These are phyloP conservation scores for Plasmodium billcollinsi DNA, from an alignment of 169 alveolate genomes.

Conservation along the genomic window DNA sequence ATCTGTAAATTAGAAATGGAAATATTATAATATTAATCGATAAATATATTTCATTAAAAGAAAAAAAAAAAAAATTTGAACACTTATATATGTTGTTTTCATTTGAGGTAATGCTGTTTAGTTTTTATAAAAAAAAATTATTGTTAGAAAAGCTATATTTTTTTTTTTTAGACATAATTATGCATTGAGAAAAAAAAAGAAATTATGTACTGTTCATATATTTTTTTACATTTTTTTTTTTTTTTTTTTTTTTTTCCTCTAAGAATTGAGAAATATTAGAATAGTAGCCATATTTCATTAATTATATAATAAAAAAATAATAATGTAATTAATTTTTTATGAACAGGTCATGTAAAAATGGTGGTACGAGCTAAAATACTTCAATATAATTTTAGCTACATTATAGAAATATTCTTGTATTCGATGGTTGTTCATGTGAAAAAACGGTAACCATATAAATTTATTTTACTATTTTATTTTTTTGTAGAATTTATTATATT, in stretches of 20 bases:
- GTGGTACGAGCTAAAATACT: constrained; percentile 23
- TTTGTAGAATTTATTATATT: not conserved
- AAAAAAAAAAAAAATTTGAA: too few species aligned
- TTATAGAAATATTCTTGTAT: not conserved
- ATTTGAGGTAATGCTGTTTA: too few species aligned
- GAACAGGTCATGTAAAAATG: constrained; percentile 46
- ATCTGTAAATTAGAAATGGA: too few species aligned
- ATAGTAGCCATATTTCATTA: constrained; percentile 1
- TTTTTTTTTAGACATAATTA: too few species aligned
- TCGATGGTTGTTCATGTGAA: constrained; percentile 9
- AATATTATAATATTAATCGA: too few species aligned
- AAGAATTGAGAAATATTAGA: constrained; percentile 2
- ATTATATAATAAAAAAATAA: constrained; percentile 7
- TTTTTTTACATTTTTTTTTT: constrained; percentile 5
- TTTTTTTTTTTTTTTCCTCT: too few species aligned
- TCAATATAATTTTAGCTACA: constrained; percentile 22
- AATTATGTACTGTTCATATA: constrained; percentile 28
- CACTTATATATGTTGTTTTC: too few species aligned
- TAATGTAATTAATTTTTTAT: constrained; percentile 17
- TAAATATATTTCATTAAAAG: too few species aligned
- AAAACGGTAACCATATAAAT: not conserved
- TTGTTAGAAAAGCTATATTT: too few species aligned
- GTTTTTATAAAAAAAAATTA: too few species aligned
- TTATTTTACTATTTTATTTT: not conserved
- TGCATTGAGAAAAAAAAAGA: constrained; percentile 9